phyloP scores from a whole-genome alignment of 768 basidiomycete genomes.

The Pulveroboletus sp. region DNA sequence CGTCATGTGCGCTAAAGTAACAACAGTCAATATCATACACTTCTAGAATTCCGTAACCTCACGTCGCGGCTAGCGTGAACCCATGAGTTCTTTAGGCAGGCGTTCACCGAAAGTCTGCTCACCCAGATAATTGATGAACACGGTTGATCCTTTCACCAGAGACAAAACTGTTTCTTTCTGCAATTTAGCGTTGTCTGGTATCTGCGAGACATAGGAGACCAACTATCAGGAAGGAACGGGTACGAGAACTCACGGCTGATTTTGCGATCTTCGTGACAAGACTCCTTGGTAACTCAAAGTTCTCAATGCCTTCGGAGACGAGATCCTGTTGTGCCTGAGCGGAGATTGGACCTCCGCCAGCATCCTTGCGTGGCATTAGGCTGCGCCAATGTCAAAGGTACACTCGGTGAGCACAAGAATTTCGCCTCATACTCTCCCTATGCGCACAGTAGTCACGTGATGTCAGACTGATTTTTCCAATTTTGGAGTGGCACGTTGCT shows the following conservation, averaged over 20 bases:
- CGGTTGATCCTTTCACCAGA: slow-evolving; percentile 82
- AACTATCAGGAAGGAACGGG: background rate
- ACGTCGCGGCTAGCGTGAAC: slow-evolving; percentile 41
- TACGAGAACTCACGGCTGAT: slow-evolving; percentile 56
- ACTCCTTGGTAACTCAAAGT: slow-evolving; percentile 82
- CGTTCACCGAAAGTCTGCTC: slow-evolving; percentile 18
- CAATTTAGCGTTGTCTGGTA: slow-evolving; percentile 80
- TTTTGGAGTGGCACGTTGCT: too few species aligned
- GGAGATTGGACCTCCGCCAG: slow-evolving; percentile 47
- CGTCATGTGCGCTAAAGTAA: slow-evolving; percentile 71
- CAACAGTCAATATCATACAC: slow-evolving; percentile 3
- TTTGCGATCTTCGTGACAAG: slow-evolving; percentile 83
- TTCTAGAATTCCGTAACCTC: slow-evolving; percentile 12
- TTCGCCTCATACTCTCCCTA: too few species aligned
- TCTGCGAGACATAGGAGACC: slow-evolving; percentile 37
- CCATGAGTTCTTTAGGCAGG: background rate
- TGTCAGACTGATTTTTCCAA: too few species aligned
- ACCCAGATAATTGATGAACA: slow-evolving; percentile 95
- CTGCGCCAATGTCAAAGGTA: background rate
- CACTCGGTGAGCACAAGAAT: too few species aligned
- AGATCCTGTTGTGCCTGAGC: slow-evolving; percentile 78
- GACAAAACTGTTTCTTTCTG: slow-evolving; percentile 88
- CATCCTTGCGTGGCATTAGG: slow-evolving; percentile 68
- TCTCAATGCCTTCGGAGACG: slow-evolving; percentile 81
- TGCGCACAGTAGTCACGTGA: slow-evolving; percentile 7